Conservation (phyloP, 1,284 basidiomycete genomes). For the Malassezia vespertilionis region DNA sequence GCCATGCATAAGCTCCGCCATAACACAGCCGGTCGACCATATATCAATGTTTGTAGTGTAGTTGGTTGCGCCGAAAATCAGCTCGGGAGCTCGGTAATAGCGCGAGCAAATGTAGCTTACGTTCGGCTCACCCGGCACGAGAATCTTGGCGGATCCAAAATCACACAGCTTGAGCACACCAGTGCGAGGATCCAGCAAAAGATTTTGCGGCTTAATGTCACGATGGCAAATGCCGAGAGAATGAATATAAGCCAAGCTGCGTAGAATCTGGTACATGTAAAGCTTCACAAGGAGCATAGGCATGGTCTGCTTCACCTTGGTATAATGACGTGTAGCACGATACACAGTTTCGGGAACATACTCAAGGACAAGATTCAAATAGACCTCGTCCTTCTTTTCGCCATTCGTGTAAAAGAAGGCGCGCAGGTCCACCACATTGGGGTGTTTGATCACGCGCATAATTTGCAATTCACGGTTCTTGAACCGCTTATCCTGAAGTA, state of each 20-base stretch:
- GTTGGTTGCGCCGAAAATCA: constrained; percentile 99
- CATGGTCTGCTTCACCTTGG: constrained; percentile 99
- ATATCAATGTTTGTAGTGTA: constrained; percentile 99
- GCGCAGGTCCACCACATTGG: constrained; percentile 92
- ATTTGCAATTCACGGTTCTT: constrained; percentile 99
- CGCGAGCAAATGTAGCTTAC: constrained; percentile 99
- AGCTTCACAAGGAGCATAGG: constrained; percentile 98
- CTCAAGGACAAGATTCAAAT: constrained; percentile 97
- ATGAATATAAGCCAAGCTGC: constrained; percentile 94
- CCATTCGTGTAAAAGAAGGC: constrained; percentile 99
- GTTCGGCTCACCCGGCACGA: constrained; percentile 94
- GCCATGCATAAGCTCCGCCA: constrained; percentile 98
- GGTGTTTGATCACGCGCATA: constrained; percentile 93
- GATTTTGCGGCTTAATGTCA: constrained; percentile 98
- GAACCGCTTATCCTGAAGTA: constrained; percentile 98
- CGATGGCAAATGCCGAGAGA: constrained; percentile 80
- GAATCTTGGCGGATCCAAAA: constrained; percentile 97
- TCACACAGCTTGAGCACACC: constrained; percentile 96
- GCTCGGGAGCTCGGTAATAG: constrained; percentile 97
- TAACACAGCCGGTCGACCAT: constrained; percentile 99
- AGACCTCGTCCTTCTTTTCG: constrained; percentile 99
- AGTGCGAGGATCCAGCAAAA: constrained; percentile 88
- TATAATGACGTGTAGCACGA: constrained; percentile 93
- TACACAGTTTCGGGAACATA: constrained; percentile 99
- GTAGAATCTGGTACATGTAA: constrained; percentile 93